phyloP scores from a whole-genome alignment of 1,284 basidiomycete genomes.

The Cryptococcus sp. region DNA sequence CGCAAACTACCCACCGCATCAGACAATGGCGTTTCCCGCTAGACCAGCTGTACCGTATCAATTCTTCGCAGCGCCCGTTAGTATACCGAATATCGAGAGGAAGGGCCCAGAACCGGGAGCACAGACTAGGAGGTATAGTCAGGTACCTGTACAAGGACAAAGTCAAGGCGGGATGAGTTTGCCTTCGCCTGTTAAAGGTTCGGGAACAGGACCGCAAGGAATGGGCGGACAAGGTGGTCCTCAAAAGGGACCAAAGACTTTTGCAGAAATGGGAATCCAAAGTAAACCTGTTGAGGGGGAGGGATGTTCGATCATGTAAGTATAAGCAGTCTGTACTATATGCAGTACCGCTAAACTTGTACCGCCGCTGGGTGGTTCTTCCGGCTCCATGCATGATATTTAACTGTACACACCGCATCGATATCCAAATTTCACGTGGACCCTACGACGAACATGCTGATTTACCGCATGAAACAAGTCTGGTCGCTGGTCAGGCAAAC shows the following conservation, averaged over 20 bases:
- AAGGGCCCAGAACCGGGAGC: not conserved
- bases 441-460: too few relatives aligned
- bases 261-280: slow-evolving; percentile 86
- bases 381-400: too few relatives aligned
- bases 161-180: not conserved
- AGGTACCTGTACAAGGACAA: not conserved
- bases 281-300: slow-evolving; percentile 69
- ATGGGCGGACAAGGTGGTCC: slow-evolving; percentile 9
- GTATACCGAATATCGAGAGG: not conserved
- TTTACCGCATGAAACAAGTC: too few relatives aligned
- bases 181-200: slow-evolving; percentile 5
- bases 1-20: not conserved
- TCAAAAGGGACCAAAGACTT: slow-evolving; percentile 64
- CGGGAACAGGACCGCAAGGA: slow-evolving; percentile 1
- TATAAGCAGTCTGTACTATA: too few relatives aligned
- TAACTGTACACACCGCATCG: too few relatives aligned
- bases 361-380: too few relatives aligned
- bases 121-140: not conserved
- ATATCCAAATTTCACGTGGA: too few relatives aligned
- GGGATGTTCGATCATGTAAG: slow-evolving; percentile 74
- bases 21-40: not conserved
- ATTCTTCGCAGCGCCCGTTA: not conserved
- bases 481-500: too few relatives aligned
- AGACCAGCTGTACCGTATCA: not conserved
- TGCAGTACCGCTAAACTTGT: too few relatives aligned